A percentile compares a stretch with the other conserved stretches of the same genome.
These are phyloP conservation scores for Phoma herbarum DNA, from an alignment of 2,329 filamentous ascomycete species.

Conservation along the genomic window DNA sequence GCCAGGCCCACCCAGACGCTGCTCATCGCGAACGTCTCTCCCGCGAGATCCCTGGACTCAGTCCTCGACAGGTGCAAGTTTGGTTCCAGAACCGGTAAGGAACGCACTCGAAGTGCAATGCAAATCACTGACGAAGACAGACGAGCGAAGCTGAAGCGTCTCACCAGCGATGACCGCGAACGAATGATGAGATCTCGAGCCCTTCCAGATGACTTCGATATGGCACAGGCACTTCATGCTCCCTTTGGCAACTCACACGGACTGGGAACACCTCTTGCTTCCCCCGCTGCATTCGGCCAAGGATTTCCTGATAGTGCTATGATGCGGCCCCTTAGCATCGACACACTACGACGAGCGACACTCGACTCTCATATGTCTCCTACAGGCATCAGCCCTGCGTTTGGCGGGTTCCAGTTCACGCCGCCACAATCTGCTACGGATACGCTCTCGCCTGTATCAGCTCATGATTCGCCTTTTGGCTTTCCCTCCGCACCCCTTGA, in stretches of 20 bases:
- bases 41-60: slow-evolving; percentile 88
- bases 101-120: neutral
- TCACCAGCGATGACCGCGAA: slow-evolving; percentile 68
- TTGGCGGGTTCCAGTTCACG: slow-evolving; percentile 72
- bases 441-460: slow-evolving; percentile 53
- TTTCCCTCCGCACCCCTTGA: slow-evolving; percentile 49
- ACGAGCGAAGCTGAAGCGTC: slow-evolving; percentile 68
- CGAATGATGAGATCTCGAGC: slow-evolving; percentile 68
- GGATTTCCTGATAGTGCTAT: slow-evolving; percentile 64
- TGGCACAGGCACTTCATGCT: slow-evolving; percentile 66
- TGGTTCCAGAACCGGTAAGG: slow-evolving; percentile 97
- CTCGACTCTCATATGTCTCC: slow-evolving; percentile 73
- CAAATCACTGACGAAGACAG: slow-evolving; percentile 48
- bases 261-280: slow-evolving; percentile 60
- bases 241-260: slow-evolving; percentile 58
- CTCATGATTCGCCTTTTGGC: slow-evolving; percentile 54
- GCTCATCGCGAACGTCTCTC: slow-evolving; percentile 88
- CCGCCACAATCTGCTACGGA: slow-evolving; percentile 59
- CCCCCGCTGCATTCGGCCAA: slow-evolving; percentile 53
- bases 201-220: slow-evolving; percentile 68
- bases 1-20: slow-evolving; percentile 92
- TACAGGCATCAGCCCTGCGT: slow-evolving; percentile 71
- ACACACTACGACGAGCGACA: slow-evolving; percentile 70
- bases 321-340: slow-evolving; percentile 73
- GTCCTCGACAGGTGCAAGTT: slow-evolving; percentile 91